Base-by-base conservation (phyloP, 306 rosid genomes). In the Hippophae gyantsensis region DNA sequence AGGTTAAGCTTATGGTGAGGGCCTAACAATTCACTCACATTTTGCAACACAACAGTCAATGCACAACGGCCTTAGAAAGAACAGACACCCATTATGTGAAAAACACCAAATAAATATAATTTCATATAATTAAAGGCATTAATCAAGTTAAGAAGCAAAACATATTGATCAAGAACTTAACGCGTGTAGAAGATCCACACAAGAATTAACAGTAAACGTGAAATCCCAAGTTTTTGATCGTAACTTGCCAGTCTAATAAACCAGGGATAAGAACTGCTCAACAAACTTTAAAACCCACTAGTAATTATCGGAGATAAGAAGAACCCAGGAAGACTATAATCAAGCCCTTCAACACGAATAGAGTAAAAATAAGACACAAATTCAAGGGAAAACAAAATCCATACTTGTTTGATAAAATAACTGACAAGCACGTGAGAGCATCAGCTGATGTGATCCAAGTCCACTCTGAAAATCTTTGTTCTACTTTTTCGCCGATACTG, bases 331-430 rank as follows among this genome's bases (percentile, higher is more conserved):
- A 54, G 13, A 49, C 49, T 58, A 9, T 57, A 57, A 52, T 50
- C 26, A 52, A 64, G 70, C 57, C 70, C 63, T 66, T 43, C 10
- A 4, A 64, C 66, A 56, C 59, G 51, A 45, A 48, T 46, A 14
- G 56, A 58, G 46, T 26, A 32, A 57, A 52, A 65, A n/a, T 43
- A 54, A 23, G 11, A 56, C 42, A 12, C 6, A 59, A 63, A 10
- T 46, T 13, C 18, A 66, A 54, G 47, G 13, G 64, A 57, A 13
- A n/a, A 61, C 27, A 71, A 68, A 62, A 44, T 60, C 9, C 12
- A 40, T 14, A 77, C 71, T 81, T 48, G 78, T 66, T 66, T 71
- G 57, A 68, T 65, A 68, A 65, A 52, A 50, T 42, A 65, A 25
- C 41, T 8, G 60, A 43, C n/a, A 48, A 59, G 65, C 12, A 42